Base-by-base conservation (phyloP, 1,139 yeast species). In the Pichia cactophila region DNA sequence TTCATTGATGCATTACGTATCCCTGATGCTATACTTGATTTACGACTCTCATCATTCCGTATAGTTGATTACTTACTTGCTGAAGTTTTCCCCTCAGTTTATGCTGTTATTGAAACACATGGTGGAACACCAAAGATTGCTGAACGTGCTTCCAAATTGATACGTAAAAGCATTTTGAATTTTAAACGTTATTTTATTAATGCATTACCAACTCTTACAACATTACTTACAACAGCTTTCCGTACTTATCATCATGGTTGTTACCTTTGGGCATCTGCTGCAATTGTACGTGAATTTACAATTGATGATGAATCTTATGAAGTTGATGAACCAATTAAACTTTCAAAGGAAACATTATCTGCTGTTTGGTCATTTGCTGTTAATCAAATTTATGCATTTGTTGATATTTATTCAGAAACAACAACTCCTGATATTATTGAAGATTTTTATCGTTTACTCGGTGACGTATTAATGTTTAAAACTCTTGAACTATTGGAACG, bases 181-280 rank as follows among this genome's bases (percentile, higher is more conserved):
- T 83, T 79, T 63, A 77, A 79, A 50, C 70, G 77, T n/a, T 85
- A 78, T 60, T 68, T 88, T 53, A 31, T 31, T 31, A 31, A 31
- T 14, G 35, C 35, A 35, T 70, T 75, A 43, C 80, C 85, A 2
- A 72, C 85, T 33, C 70, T 90, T 36, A 78, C 82, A 3, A 76
- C 72, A 50, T 70, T 83, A 55, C 73, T 87, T 52, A 77, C 74
- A 1, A 73, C 74, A 41, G 92, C 94, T 6, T 90, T 88, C 68
- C 74, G 80, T 45, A 68, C 70, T 44, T 83, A 83, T 35, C 78
- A 81, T 42, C 79, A 70, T 61, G 97, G 97, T 2, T 86, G 96
- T 64, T 90, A 84, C 62, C 69, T 90, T 51, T 90, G 96, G 94
- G 94, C 87, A 17, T 83, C 95, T 3, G 97, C 96, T 5, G 77